Base-by-base conservation (phyloP, 345 rosid genomes). In the Lagerstroemia speciosa region DNA sequence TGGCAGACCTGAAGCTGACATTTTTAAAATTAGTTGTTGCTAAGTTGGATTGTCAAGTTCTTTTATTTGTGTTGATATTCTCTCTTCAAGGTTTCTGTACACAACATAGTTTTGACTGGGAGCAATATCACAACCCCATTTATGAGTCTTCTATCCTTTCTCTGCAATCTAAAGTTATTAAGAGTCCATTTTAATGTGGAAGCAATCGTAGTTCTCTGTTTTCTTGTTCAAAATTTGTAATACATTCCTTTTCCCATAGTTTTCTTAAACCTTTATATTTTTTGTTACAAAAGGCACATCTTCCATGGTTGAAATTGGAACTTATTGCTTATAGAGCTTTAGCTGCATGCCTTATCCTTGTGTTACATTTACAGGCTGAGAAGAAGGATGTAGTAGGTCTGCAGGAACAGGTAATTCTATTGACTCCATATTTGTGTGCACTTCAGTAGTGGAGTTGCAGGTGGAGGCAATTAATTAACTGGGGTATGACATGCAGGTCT, bases 331-430 rank as follows among this genome's bases (percentile, higher is more conserved):
- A n/a, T n/a, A n/a, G n/a, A 52, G 27, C 38, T 58, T 41, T 0
- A 62, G 46, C 67, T 46, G 29, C 33, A 72, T 22, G 6, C 17
- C 69, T 60, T 20, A 20, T 66, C 20, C 69, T 7, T 58, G 27
- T 40, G 55, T 57, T 31, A 31, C 73, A 63, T 65, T 57, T 62
- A 43, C 68, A 76, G 83, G 77, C 79, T n/a, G 76, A 69, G 22
- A 69, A 78, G 71, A 77, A 71, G 68, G 74, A 74, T 43, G 74
- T 71, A 38, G 52, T 78, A 34, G 80, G 69, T 58, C 38, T 77
- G 58, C 87, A 84, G 70, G 93, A 87, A 70, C 90, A 83, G 85
- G 92, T 85, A 73, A 70, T 30, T 45, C 30, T 12, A 6, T 66
- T 30, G 11, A 52, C 57, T 52, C 57, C 26, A 34, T 60, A 33